Base-by-base conservation (phyloP, 768 basidiomycete genomes). In the Leccinum barrowsii region DNA sequence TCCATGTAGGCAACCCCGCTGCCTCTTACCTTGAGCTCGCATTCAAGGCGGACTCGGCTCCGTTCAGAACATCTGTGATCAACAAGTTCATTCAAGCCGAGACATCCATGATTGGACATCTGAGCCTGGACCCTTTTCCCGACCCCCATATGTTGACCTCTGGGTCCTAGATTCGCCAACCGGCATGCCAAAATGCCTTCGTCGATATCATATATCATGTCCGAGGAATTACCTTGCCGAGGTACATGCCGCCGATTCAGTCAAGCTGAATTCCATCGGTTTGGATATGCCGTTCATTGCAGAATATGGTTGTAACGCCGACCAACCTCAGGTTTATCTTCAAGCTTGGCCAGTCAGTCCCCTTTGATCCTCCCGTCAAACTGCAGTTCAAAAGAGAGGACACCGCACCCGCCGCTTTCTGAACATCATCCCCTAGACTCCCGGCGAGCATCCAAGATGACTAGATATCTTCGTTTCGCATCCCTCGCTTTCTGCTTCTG, bases 231-330 rank as follows among this genome's bases (percentile, higher is more conserved):
- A 30, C 12, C 22, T 15, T 47, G 46, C 42, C 42, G 19, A 47
- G 46, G 46, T 47, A 13, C 19, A 30, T 42, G 21, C 52, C 26
- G 11, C 26, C 17, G 37, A 26, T 30, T 21, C 26, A n/a, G n/a
- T 61, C 17, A 22, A 28, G 21, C 10, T 55, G 65, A 53, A 67
- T 65, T 67, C 65, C 65, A 64, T 50, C 19, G 12, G 37, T 35
- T 40, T 8, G 4, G 42, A 24, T 34, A 42, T 22, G 5, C 44
- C 50, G 3, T 57, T 54, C 61, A 55, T 34, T 44, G 44, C 21
- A 5, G 42, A 11, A 44, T 44, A 19, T 44, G 42, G 42, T 44
- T 19, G 42, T 42, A 19, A 19, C n/a, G 10, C 42, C 10, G 17
- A 17, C 32, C 15, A 37, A 37, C 35, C 17, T 37, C 15, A 37